Base-by-base conservation (phyloP, 1,284 basidiomycete genomes). In the Cryptococcus depauperatus region DNA sequence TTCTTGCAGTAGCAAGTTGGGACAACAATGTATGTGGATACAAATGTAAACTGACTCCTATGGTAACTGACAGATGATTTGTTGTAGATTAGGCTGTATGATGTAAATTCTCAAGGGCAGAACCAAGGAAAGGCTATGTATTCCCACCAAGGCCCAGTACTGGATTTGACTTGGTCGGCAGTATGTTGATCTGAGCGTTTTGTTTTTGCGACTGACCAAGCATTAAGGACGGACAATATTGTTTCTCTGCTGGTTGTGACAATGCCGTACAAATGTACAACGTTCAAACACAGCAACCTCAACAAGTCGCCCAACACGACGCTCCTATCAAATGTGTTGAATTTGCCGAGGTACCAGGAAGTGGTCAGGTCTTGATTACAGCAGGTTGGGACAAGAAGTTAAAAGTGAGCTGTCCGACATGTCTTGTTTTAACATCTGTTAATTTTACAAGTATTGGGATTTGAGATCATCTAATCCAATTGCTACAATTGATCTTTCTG, bases 301-400 rank as follows among this genome's bases (percentile, higher is more conserved):
- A 74, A 19, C 82, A 86, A 68, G 80, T 92, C 25, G 89, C 86
- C 2, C 81, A 82, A 54, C 89, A 93, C 62, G 84, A 88, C 56
- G 84, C 80, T 43, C 82, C 88, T 2, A 81, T 95, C 54, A 82
- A 81, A 56, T 79, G 77, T 47, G 78, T 90, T 28, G 76, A 78
- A 46, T 90, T 82, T 79, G 75, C 89, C 43, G 84, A 86, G 53
- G 74, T 78, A 13, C 79, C 80, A 7, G 57, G 59, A 9, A 49
- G 50, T 69, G 61, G 77, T 33, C 80, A 83, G 8, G 79, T 88
- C 46, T 74, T 90, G 29, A 83, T 81, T 13, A 92, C 89, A 0
- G 89, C 85, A 1, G 85, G 85, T 43, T 95, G 89, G 89, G 90
- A 95, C 66, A 89, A 88, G 71, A 86, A 83, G 11, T 66, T 92